Conservation (phyloP, 352 stramenopile species). For the Peronospora farinosa region DNA sequence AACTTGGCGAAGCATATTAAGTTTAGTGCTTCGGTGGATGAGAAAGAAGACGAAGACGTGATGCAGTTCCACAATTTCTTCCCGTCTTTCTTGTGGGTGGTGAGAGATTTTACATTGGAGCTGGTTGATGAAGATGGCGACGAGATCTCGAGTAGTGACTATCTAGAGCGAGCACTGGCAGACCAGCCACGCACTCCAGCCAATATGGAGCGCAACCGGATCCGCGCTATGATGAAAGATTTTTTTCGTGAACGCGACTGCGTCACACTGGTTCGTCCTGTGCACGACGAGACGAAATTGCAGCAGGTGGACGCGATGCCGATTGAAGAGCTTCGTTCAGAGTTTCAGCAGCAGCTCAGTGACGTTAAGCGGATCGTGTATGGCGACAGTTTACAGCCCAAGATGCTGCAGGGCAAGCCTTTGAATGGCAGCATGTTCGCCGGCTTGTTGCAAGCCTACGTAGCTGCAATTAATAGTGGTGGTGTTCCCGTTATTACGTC, state of each 20-base stretch:
- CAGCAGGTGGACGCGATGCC: slow-evolving; percentile 67
- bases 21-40: slow-evolving; percentile 39
- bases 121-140: slow-evolving; percentile 82
- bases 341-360: slow-evolving; percentile 70
- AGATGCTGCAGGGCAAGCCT: slow-evolving; percentile 73
- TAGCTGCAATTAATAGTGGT: slow-evolving; percentile 83
- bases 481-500: slow-evolving; percentile 83
- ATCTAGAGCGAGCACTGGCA: slow-evolving; percentile 70
- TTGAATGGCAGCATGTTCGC: slow-evolving; percentile 84
- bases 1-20: slow-evolving; percentile 86
- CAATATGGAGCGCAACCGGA: slow-evolving; percentile 73
- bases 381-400: slow-evolving; percentile 62
- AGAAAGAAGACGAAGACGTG: slow-evolving; percentile 44
- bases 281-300: slow-evolving; percentile 71
- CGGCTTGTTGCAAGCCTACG: slow-evolving; percentile 73
- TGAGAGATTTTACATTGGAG: slow-evolving; percentile 84
- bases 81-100: slow-evolving; percentile 84
- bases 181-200: slow-evolving; percentile 62
- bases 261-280: slow-evolving; percentile 73
- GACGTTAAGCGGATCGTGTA: slow-evolving; percentile 70
- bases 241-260: slow-evolving; percentile 81
- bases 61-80: slow-evolving; percentile 83
- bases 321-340: slow-evolving; percentile 58
- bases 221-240: slow-evolving; percentile 78
- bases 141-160: slow-evolving; percentile 69